Evolutionary conservation across 1,284 basidiomycete species (phyloP), one percentile per base, ranked within the genome.

Genomic region (Austroboletus novae-zelandiae): DNA sequence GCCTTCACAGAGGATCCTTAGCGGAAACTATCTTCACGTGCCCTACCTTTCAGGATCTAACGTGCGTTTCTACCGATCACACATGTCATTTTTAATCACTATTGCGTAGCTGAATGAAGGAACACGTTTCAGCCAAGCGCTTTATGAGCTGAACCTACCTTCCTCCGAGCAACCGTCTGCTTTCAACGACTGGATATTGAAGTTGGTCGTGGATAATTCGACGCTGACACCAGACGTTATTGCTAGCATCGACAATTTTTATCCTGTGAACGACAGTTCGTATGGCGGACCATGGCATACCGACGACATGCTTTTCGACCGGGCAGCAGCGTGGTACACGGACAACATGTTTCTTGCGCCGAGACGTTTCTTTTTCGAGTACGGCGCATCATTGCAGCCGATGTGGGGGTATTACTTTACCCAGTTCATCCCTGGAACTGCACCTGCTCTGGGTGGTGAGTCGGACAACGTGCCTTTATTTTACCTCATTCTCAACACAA

Each of bases 301-400:
- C 0, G 80, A 80, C 0, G 80, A 84, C 57, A 77, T 76, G 8
- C 64, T 84, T 14, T 83, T 79, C 46, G 81, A 83, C 56, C 65
- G 81, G 46, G 76, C 72, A 0, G 74, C 67, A 44, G 69, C 79
- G 1, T 83, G 76, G 74, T 84, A 83, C 57, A 78, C 76, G 0
- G 79, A 79, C 53, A 69, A 74, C 47, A 81, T 81, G 77, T 83
- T 73, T 60, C 66, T 82, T 20, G 67, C 74, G 0, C 68, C 78
- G 0, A 62, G 79, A 34, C 68, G 80, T 39, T 65, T 75, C 37
- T 75, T 82, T 44, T 78, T 79, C 52, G 63, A 76, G 30, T 68
- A 74, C 34, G 79, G 74, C 0, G 71, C 79, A 1, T 53, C 69
- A 1, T 56, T 68, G n/a, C 79, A 80, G 52, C 73, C 74, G 0